These are phyloP conservation scores for Candida boleticola DNA, from an alignment of 805 yeast genomes.

Conservation along the genomic window DNA sequence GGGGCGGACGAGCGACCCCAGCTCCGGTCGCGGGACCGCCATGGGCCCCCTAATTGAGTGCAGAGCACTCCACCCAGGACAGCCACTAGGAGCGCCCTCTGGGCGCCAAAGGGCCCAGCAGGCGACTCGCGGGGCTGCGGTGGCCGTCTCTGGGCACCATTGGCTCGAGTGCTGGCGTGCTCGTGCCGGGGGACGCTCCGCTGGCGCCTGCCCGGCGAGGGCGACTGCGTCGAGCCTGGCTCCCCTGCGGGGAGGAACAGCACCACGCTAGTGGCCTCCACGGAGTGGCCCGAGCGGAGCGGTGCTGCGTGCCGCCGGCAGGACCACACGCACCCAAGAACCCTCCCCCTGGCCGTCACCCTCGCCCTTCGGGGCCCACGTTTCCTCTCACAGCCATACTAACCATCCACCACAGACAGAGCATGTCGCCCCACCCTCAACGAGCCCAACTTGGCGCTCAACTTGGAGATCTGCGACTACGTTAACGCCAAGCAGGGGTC, in stretches of 20 bases:
- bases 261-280: background rate
- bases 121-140: too few relatives aligned
- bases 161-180: too few relatives aligned
- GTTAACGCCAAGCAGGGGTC: slow-evolving; percentile 91
- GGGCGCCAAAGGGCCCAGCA: too few relatives aligned
- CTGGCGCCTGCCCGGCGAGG: background rate
- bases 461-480: slow-evolving; percentile 89
- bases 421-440: slow-evolving; percentile 81
- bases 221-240: background rate
- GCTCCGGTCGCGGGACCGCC: too few relatives aligned
- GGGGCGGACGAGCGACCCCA: too few relatives aligned
- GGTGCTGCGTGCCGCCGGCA: background rate
- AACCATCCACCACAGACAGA: slow-evolving; percentile 47
- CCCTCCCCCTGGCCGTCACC: too few relatives aligned
- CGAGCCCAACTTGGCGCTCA: slow-evolving; percentile 87
- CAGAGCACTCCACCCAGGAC: too few relatives aligned
- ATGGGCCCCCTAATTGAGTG: too few relatives aligned
- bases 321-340: background rate
- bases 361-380: too few relatives aligned
- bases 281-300: background rate
- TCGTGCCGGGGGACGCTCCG: too few relatives aligned
- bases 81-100: too few relatives aligned
- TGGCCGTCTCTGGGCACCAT: too few relatives aligned
- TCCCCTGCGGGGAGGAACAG: background rate
- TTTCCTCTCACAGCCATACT: background rate